Evolutionary conservation across 805 yeast genomes (phyloP), one percentile per base, ranked within the genome.

Genomic region (Myxozyma neglecta): DNA sequence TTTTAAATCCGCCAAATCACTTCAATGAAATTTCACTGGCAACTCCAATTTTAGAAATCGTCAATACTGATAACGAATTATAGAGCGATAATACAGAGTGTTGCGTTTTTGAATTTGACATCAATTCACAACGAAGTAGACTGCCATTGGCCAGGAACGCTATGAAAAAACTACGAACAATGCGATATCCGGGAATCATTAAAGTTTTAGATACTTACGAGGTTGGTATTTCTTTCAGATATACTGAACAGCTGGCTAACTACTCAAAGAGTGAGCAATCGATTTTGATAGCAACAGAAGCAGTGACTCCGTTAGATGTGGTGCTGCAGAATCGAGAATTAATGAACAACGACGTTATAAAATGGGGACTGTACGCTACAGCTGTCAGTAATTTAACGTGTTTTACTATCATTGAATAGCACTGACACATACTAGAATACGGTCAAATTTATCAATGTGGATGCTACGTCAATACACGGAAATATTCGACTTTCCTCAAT

Each of bases 111-210:
- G 87, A 83, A 68, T 87, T 85, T 69, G 85, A 83, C 61, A 71
- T 81, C 48, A 79, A 53, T 76, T 8, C 68, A 68, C 20, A 74
- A 72, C 45, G 59, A 66, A 10, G 74, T 60, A 54, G 74, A 63
- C 54, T 71, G 10, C 73, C 75, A 6, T 68, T 81, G 45, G 85
- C 84, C 6, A 72, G 70, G 53, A 84, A 82, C 69, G 76, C 80
- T 58, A 72, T 75, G 14, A 75, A 71, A 49, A 79, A 82, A 70
- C 75, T 83, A 64, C 83, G 85, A 70, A 77, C 83, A 20, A 76
- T 89, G 68, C 80, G 85, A 60, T 76, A 87, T 13, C 97, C 96
- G 0, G 91, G 92, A 0, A 80, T 89, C 10, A 74, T 89, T 53
- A 76, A 79, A 45, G 79, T 83, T 18, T 70, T 87, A 5, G 96